A percentile compares a stretch with the other conserved stretches of the same genome.
These are phyloP conservation scores for Kodamaea kaohsiungensis DNA, from an alignment of 805 yeast genomes.

Conservation along the genomic window DNA sequence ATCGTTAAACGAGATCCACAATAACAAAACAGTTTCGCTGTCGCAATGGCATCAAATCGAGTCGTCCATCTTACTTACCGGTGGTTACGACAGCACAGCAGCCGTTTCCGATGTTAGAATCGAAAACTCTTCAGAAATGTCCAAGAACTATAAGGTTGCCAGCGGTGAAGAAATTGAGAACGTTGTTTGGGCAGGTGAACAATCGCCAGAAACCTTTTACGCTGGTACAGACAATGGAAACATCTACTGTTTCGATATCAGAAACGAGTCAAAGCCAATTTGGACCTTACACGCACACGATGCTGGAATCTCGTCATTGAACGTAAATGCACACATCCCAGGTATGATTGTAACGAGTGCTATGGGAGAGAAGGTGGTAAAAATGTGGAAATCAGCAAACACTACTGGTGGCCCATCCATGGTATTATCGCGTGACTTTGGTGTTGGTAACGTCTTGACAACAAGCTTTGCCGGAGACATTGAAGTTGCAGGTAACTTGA, in stretches of 20 bases:
- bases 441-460: conserved; percentile 87
- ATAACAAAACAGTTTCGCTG: conserved; percentile 77
- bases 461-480: conserved; percentile 82
- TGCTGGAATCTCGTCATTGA: conserved; percentile 83
- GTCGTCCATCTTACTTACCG: conserved; percentile 74
- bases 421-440: conserved; percentile 89
- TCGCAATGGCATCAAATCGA: conserved; percentile 81
- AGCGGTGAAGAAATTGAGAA: conserved; percentile 82
- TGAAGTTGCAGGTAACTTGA: conserved; percentile 81
- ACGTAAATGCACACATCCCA: conserved; percentile 62
- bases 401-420: conserved; percentile 65
- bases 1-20: conserved; percentile 70
- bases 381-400: conserved; percentile 69
- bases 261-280: conserved; percentile 65
- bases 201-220: conserved; percentile 54
- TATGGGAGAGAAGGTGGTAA: conserved; percentile 83
- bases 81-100: conserved; percentile 87
- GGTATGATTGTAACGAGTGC: conserved; percentile 86
- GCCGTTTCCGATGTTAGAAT: conserved; percentile 87
- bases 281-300: conserved; percentile 99
- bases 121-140: conserved; percentile 56
- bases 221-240: conserved; percentile 93
- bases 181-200: conserved; percentile 65
- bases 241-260: conserved; percentile 84
- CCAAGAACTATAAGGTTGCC: conserved; percentile 62